Evolutionary conservation across 371 early-diverging fungal genomes (phyloP), one percentile per base, ranked within the genome.

Genomic region (Umbelopsis sp.): DNA sequence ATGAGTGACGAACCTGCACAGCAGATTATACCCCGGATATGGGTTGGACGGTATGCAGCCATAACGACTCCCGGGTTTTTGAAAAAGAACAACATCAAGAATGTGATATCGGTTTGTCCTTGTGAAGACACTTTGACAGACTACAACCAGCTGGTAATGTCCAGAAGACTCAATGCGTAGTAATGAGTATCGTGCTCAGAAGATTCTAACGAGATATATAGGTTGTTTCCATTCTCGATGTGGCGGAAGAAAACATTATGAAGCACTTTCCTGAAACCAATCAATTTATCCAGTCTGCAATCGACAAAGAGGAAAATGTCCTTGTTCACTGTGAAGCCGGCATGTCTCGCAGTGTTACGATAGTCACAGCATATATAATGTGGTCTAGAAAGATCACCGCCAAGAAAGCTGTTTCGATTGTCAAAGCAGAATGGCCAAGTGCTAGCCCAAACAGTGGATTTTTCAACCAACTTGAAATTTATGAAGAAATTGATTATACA

Each of bases 321-420:
- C 79, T 93, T 35, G 86, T 93, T 1, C 92, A 94, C 68, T 94
- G 94, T 78, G 83, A 87, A 74, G 81, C 76, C 14, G 74, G 77
- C 45, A 71, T 78, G 8, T 77, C 74, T 22, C 72, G 78, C 25
- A 74, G 76, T 65, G 52, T 67, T 14, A 74, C 80, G 6, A 53
- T 80, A n/a, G 64, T 82, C 18, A 69, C 74, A 11, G 92, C 93
- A 9, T 94, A 89, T 71, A 51, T 94, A 66, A 93, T 94, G 92
- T 83, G 84, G 70, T 74, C 71, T 8, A 71, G 80, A 50, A 70
- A 72, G 0, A 65, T 90, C 20, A 66, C 78, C 1, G 74, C 77
- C 0, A 73, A 76, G 32, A 79, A 88, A 32, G 92, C 93, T 2
- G 65, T 93, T 46, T 50, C 63, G 25, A 14, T 57, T 38, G 37